Evolutionary conservation across 805 yeast genomes (phyloP).

Genomic region (Kluyveromyces aestuarii): DNA sequence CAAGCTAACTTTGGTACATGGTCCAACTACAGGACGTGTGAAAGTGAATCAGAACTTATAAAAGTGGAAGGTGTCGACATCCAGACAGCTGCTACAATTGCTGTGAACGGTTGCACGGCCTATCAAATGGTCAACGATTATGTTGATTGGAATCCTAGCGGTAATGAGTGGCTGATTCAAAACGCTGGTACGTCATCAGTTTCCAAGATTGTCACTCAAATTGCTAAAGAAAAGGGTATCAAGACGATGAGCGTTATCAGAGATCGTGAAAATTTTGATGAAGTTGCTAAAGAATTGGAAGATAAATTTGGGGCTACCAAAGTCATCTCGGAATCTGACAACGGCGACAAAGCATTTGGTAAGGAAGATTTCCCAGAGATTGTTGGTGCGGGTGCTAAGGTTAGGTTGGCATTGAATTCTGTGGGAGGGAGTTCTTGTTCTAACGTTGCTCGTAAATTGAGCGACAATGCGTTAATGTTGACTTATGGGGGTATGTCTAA

Average conservation of each 20-base stretch:
- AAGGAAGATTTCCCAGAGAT: constrained; percentile 40
- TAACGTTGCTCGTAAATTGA: constrained; percentile 74
- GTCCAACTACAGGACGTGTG: constrained; percentile 64
- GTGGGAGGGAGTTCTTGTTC: constrained; percentile 88
- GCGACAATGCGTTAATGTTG: constrained; percentile 63
- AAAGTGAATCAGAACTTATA: constrained; percentile 43
- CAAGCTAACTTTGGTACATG: constrained; percentile 85
- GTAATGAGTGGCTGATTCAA: constrained; percentile 81
- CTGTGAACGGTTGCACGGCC: constrained; percentile 92
- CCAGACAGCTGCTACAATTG: constrained; percentile 74
- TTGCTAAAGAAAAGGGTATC: constrained; percentile 67
- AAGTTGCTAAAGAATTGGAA: constrained; percentile 43
- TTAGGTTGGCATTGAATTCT: constrained; percentile 80
- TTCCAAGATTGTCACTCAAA: constrained; percentile 83
- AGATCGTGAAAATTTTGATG: constrained; percentile 71
- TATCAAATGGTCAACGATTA: constrained; percentile 75
- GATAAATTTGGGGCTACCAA: constrained; percentile 65
- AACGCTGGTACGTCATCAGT: constrained; percentile 97
- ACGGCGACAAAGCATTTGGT: constrained; percentile 57
- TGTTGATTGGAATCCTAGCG: constrained; percentile 22
- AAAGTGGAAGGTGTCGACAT: constrained; percentile 43
- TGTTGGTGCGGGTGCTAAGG: constrained; percentile 35
- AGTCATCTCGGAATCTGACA: constrained; percentile 85
- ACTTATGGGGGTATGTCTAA: constrained; percentile 98
- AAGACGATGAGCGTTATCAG: constrained; percentile 85